Evolutionary conservation across 225 moss, liverwort and hornwort genomes (phyloP).

Genomic region (Physcomitrium patens): DNA sequence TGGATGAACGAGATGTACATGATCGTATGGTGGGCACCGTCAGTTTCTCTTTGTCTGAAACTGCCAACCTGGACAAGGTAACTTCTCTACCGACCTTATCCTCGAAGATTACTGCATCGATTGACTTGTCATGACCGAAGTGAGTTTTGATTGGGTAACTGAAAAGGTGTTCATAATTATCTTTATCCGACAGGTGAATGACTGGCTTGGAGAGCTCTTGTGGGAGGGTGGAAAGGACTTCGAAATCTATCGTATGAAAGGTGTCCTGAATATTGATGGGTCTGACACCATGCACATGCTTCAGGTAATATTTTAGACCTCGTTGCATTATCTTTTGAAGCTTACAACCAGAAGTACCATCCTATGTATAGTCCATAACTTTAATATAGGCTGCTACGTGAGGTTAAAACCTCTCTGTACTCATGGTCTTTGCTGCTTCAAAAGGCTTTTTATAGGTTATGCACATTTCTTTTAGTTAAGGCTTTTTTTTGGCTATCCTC

Average conservation of each 20-base stretch:
- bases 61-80: constrained; percentile 64
- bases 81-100: constrained; percentile 2
- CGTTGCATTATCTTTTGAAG: constrained; percentile 5
- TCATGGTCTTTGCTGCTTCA: background rate
- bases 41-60: constrained; percentile 57
- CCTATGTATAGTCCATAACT: background rate
- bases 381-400: background rate
- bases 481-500: background rate
- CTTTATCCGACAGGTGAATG: constrained; percentile 62
- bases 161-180: background rate
- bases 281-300: constrained; percentile 72
- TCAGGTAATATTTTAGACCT: constrained; percentile 50
- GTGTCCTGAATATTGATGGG: constrained; percentile 59
- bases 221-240: constrained; percentile 62
- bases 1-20: constrained; percentile 68
- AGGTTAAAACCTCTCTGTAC: background rate
- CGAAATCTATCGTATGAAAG: constrained; percentile 86
- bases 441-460: background rate
- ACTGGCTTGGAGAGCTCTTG: constrained; percentile 76
- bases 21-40: constrained; percentile 75
- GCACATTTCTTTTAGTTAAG: background rate
- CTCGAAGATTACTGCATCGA: background rate
- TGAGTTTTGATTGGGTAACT: background rate
- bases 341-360: background rate
- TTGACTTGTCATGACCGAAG: constrained; percentile 14